Conservation (phyloP, 1,284 basidiomycete species). For the Cutaneotrichosporon mucoides region DNA sequence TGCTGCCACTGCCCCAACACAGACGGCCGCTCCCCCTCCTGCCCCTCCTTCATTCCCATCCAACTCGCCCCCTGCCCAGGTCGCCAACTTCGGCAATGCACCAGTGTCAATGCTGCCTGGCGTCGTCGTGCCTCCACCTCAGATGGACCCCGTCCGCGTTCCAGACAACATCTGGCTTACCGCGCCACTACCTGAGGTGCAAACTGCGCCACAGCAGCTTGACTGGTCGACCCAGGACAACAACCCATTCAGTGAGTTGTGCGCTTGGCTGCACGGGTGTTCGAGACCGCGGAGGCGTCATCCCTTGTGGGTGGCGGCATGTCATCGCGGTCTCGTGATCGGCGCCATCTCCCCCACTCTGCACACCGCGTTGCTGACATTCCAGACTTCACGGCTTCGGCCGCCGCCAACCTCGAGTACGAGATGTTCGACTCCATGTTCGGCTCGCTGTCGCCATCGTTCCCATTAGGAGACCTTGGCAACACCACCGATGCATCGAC, state of each 20-base stretch:
- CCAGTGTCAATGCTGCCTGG: constrained; percentile 15
- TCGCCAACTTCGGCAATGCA: constrained; percentile 8
- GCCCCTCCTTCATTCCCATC: constrained; percentile 8
- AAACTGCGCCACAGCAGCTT: constrained; percentile 5
- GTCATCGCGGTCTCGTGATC: no score
- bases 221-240: constrained; percentile 18
- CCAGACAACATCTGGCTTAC: constrained; percentile 28
- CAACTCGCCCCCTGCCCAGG: constrained; percentile 10
- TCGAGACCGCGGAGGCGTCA: no score
- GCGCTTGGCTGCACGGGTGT: no score
- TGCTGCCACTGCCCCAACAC: background rate
- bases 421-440: constrained; percentile 47
- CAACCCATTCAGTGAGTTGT: constrained; percentile 19
- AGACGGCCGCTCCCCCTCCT: background rate
- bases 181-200: constrained; percentile 19
- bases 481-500: constrained; percentile 17
- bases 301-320: no score
- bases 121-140: constrained; percentile 9
- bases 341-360: no score
- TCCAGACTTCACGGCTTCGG: constrained; percentile 19
- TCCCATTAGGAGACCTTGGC: constrained; percentile 23
- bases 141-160: constrained; percentile 14
- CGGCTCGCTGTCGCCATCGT: constrained; percentile 37
- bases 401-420: constrained; percentile 30
- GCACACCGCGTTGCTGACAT: no score